phyloP scores from a whole-genome alignment of 495 filamentous ascomycete genomes.

The Aspergillus egyptiacus region DNA sequence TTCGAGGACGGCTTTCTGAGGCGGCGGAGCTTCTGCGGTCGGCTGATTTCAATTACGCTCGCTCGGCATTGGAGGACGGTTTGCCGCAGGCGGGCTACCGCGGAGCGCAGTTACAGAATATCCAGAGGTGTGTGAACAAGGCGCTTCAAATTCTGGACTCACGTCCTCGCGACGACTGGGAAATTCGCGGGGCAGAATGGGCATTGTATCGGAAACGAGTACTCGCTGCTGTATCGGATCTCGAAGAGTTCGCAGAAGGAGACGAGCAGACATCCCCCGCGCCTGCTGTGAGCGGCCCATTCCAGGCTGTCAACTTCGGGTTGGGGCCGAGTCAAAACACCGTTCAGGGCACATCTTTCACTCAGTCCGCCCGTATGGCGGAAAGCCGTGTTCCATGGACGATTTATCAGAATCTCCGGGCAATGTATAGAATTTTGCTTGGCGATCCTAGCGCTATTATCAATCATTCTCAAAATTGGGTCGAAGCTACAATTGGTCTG shows the following conservation, averaged over 20 bases:
- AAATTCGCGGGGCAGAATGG: conserved; percentile 72
- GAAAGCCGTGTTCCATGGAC: conserved; percentile 80
- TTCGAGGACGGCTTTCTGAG: conserved; percentile 64
- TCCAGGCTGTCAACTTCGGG: conserved; percentile 52
- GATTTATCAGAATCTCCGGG: conserved; percentile 71
- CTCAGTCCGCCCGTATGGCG: conserved; percentile 63
- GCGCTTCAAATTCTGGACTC: conserved; percentile 58
- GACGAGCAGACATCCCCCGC: conserved; percentile 40
- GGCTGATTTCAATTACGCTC: conserved; percentile 69
- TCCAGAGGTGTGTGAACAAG: conserved; percentile 60
- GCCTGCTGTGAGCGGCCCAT: conserved; percentile 27
- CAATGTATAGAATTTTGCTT: conserved; percentile 68
- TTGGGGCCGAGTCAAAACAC: conserved; percentile 27
- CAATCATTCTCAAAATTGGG: conserved; percentile 69
- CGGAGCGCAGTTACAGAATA: conserved; percentile 63
- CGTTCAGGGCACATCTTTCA: conserved; percentile 36
- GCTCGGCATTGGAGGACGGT: conserved; percentile 51
- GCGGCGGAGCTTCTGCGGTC: conserved; percentile 57
- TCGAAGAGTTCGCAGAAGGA: conserved; percentile 71
- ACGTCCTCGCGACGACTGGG: conserved; percentile 74
- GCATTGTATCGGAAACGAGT: conserved; percentile 66
- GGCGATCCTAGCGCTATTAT: conserved; percentile 66
- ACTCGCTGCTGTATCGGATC: conserved; percentile 55
- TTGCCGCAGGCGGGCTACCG: conserved; percentile 58
- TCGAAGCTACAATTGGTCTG: conserved; percentile 73